A percentile compares a stretch with the other conserved stretches of the same genome.
Evolutionary conservation across 2,329 filamentous ascomycete genomes (phyloP).

Genomic region (Nannizziopsis arthrosporioides): DNA sequence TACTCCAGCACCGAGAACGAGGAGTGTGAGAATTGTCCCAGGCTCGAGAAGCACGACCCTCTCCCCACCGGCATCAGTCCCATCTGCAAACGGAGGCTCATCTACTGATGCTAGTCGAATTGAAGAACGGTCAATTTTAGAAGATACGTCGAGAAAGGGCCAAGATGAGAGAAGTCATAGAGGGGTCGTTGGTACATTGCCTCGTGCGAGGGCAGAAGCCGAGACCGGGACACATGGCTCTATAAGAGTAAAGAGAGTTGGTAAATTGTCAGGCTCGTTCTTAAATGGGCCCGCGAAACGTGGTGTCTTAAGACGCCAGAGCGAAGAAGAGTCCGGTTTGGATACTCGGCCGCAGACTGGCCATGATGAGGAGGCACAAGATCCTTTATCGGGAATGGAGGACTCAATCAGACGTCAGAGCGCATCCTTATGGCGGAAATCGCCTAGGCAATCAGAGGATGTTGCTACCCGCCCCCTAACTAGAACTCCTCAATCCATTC

Average conservation of each 20-base stretch:
- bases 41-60: constrained; percentile 32
- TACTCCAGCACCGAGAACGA: constrained; percentile 36
- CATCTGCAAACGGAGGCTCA: constrained; percentile 24
- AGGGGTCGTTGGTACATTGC: constrained; percentile 15
- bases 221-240: constrained; percentile 58
- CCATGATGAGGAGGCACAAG: constrained; percentile 1
- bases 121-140: constrained; percentile 22
- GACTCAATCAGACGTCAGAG: constrained; percentile 6
- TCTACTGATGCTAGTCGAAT: constrained; percentile 24
- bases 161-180: constrained; percentile 22
- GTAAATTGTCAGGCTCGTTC: constrained; percentile 63
- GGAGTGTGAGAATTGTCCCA: constrained; percentile 32
- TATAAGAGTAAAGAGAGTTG: constrained; percentile 64
- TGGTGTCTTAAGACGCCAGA: constrained; percentile 50
- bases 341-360: background rate
- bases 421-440: constrained; percentile 7
- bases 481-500: constrained; percentile 11
- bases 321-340: constrained; percentile 49
- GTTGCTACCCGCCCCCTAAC: constrained; percentile 14
- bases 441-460: constrained; percentile 18
- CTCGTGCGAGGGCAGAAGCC: constrained; percentile 42
- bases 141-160: constrained; percentile 24
- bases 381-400: background rate
- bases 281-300: constrained; percentile 68
- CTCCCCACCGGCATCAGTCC: constrained; percentile 29